Conservation (phyloP, 2,329 filamentous ascomycete species). For the Decorospora gaudefroyi region DNA sequence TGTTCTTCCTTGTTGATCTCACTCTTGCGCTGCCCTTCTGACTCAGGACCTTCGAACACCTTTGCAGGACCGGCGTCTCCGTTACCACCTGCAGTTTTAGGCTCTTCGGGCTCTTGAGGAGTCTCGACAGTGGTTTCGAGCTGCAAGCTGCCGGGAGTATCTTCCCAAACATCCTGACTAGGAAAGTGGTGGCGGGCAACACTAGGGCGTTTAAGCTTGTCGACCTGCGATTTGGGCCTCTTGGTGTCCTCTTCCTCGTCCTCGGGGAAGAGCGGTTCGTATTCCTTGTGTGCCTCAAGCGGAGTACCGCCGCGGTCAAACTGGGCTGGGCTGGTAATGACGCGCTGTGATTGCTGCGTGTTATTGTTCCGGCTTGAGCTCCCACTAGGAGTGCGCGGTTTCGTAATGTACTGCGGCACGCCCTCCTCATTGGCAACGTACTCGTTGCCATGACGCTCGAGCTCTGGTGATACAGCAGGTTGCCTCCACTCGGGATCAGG, state of each 20-base stretch:
- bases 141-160: constrained; percentile 83
- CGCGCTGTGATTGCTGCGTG: constrained; percentile 56
- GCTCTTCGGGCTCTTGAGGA: constrained; percentile 65
- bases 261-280: constrained; percentile 88
- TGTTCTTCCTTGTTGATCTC: constrained; percentile 50
- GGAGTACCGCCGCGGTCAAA: constrained; percentile 65
- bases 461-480: constrained; percentile 78
- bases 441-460: constrained; percentile 59
- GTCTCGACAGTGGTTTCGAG: constrained; percentile 79
- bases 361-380: constrained; percentile 60
- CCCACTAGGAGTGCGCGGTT: constrained; percentile 59
- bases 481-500: constrained; percentile 69
- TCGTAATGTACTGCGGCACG: constrained; percentile 52
- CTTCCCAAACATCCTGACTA: constrained; percentile 96
- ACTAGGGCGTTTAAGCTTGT: constrained; percentile 60
- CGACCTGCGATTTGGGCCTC: constrained; percentile 56
- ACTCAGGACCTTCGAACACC: constrained; percentile 54
- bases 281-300: constrained; percentile 87
- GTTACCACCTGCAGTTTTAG: constrained; percentile 46
- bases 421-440: constrained; percentile 56
- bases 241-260: constrained; percentile 67
- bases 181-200: constrained; percentile 71
- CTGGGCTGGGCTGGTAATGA: constrained; percentile 44
- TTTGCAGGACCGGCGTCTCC: constrained; percentile 38
- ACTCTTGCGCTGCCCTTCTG: constrained; percentile 56